A percentile compares a stretch with the other conserved stretches of the same genome.
Conservation (phyloP, 495 filamentous ascomycete genomes). For the Alectoria sarmentosa region DNA sequence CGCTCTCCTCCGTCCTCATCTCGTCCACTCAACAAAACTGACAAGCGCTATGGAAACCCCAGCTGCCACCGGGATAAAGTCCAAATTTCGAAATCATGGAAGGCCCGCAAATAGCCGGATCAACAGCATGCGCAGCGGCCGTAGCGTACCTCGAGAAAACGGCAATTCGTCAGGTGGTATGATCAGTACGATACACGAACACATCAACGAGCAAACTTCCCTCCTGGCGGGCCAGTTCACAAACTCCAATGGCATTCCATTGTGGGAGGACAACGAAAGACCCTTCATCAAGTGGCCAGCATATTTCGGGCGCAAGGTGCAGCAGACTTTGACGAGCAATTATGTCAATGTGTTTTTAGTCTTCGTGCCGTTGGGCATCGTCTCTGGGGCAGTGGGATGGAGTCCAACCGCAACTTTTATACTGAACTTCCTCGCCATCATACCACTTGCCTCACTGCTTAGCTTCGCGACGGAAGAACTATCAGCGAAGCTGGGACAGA, state of each 20-base stretch:
- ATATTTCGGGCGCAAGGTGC: constrained; percentile 42
- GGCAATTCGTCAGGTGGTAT: constrained; percentile 1
- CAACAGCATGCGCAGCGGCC: constrained; percentile 18
- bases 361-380: constrained; percentile 84
- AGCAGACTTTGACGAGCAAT: constrained; percentile 52
- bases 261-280: constrained; percentile 30
- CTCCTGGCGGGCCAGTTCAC: constrained; percentile 25
- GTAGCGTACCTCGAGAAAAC: constrained; percentile 12
- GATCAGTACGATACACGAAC: constrained; percentile 8
- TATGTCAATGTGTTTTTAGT: constrained; percentile 83
- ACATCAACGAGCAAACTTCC: constrained; percentile 31
- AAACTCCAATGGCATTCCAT: constrained; percentile 16
- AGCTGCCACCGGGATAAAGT: constrained; percentile 19
- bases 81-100: constrained; percentile 14
- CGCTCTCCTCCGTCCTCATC: background rate
- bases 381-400: constrained; percentile 66
- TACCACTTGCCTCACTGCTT: constrained; percentile 84
- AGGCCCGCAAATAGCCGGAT: constrained; percentile 18
- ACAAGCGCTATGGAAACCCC: constrained; percentile 15
- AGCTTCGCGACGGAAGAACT: constrained; percentile 96
- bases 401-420: constrained; percentile 70
- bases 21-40: constrained; percentile 3
- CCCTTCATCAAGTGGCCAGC: constrained; percentile 52
- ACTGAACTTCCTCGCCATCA: constrained; percentile 93
- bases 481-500: constrained; percentile 74